Evolutionary conservation across 768 basidiomycete species (phyloP), one percentile per base, ranked within the genome.

Genomic region (Leccinum aurantiacum): DNA sequence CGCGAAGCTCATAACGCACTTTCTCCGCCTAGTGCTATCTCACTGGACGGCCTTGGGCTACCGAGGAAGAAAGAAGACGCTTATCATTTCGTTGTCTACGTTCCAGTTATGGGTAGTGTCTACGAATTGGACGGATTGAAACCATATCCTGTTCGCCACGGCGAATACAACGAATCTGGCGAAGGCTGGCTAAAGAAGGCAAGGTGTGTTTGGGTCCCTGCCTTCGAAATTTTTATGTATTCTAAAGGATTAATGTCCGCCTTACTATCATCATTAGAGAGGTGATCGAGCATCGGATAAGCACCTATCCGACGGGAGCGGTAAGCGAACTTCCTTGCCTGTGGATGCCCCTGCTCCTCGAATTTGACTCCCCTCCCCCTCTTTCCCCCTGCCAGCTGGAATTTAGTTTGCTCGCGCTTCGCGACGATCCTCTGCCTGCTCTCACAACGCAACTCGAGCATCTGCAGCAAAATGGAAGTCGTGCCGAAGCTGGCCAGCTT

Each of bases 41-140:
- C 92, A 6, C 77, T 96, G 56, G 91, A 94, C 67, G 93, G 94
- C 19, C 81, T 93, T 24, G 87, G 85, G 24, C 78, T 90, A 22
- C 84, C 83, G 27, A 89, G 79, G 65, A 85, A 77, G 65, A 75
- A 76, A 4, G 86, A 87, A 69, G 97, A 98, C 67, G 95, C 95
- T 13, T 99, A 96, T 74, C 96, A 99, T 68, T 99, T 98, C 69
- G 88, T 98, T 46, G 89, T 96, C 11, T 99, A 98, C 72, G 77
- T 96, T 52, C 96, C 96, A 4, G 77, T 87, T 47, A 81, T 87
- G 74, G 96, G 91, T 19, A 81, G 82, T 24, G 75, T 99, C 48
- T 98, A 95, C 75, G 96, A 99, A 75, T 81, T 99, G 33, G 96
- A 98, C 69, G 96, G 96, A 11, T 76, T 99, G 64, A 92, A 94